A percentile compares a stretch with the other conserved stretches of the same genome.
phyloP scores from a whole-genome alignment of 75 land plant genomes.

The Selaginella moellendorffii region DNA sequence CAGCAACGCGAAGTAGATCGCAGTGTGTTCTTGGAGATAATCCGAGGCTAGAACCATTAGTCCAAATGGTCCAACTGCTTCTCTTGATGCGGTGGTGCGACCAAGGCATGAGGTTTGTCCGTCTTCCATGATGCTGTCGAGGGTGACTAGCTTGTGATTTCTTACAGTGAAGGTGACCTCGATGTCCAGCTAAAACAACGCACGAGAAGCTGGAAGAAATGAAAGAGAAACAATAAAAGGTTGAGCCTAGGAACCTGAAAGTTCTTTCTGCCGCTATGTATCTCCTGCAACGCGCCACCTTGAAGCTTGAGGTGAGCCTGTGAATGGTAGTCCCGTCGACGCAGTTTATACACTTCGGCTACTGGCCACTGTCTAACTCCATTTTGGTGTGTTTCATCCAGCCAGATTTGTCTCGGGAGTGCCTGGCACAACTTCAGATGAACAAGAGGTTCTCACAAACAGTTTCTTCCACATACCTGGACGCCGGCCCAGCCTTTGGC shows the following conservation, averaged over 20 bases:
- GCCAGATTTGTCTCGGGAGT: slow-evolving; percentile 49
- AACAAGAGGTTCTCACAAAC: too few relatives aligned
- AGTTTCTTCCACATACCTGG: slow-evolving; percentile 19
- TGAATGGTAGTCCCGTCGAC: not conserved
- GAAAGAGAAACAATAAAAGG: too few relatives aligned
- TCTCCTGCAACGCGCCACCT: not conserved
- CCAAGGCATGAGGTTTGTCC: not conserved
- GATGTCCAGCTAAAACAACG: not conserved
- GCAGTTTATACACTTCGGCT: slow-evolving; percentile 43
- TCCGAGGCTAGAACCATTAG: slow-evolving; percentile 1
- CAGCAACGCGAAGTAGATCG: not conserved
- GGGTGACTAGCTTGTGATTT: not conserved
- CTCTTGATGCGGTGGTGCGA: not conserved
- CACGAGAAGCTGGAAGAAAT: too few relatives aligned
- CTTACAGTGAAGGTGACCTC: slow-evolving; percentile 4
- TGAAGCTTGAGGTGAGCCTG: not conserved
- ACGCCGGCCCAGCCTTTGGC: slow-evolving; percentile 28
- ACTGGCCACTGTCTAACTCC: slow-evolving; percentile 62
- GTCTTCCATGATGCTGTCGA: not conserved
- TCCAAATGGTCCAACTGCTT: not conserved
- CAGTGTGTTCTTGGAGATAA: not conserved
- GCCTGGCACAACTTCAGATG: slow-evolving; percentile 21
- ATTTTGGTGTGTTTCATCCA: slow-evolving; percentile 46
- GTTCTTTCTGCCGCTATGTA: too few relatives aligned
- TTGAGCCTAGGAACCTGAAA: too few relatives aligned